These are phyloP conservation scores for Suillus subalutaceus DNA, from an alignment of 768 basidiomycete species.

Conservation along the genomic window DNA sequence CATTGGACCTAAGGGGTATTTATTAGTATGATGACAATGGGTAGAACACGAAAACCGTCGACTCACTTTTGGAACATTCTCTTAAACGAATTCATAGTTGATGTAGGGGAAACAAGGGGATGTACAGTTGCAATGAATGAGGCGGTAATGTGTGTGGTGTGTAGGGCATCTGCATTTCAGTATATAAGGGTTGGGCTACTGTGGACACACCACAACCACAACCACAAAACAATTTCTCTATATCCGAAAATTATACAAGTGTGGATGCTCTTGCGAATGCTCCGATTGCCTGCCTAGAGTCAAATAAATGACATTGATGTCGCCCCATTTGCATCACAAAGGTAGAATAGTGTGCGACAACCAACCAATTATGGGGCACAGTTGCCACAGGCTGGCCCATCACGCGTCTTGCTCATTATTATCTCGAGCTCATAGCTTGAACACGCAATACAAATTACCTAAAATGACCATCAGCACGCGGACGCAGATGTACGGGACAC, in stretches of 20 bases:
- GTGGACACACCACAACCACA: conserved; percentile 3
- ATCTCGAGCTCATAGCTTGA: neutral
- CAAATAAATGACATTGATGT: neutral
- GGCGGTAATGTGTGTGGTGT: neutral
- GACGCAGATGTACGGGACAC: neutral
- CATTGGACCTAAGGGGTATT: conserved; percentile 7
- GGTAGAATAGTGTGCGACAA: neutral
- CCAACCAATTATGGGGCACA: neutral
- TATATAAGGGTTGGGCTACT: neutral
- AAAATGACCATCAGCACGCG: neutral
- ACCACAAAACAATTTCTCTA: neutral
- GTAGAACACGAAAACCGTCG: neutral
- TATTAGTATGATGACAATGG: neutral
- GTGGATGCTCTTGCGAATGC: neutral
- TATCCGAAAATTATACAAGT: neutral
- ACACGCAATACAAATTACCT: neutral
- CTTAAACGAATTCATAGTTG: neutral
- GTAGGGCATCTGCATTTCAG: neutral
- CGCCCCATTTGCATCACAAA: neutral
- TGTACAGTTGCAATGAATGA: neutral
- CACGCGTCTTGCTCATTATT: neutral
- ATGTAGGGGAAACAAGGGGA: neutral
- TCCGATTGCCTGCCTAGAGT: neutral
- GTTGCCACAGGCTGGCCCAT: neutral
- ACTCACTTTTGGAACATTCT: conserved; percentile 14